These are phyloP conservation scores for Calonectria ilicicola DNA, from an alignment of 2,329 filamentous ascomycete species.

Conservation along the genomic window DNA sequence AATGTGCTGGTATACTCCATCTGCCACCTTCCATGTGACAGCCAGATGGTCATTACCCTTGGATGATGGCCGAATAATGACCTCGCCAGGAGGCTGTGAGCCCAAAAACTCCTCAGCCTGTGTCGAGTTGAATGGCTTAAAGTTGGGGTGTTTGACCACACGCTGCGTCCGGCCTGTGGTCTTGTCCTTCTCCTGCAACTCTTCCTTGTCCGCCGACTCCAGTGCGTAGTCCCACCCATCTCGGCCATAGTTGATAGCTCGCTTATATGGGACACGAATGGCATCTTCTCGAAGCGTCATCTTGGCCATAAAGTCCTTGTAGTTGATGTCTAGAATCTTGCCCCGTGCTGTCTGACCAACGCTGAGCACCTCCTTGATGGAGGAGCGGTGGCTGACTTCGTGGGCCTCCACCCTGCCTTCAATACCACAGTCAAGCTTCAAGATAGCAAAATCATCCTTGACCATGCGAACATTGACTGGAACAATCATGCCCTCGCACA, in stretches of 20 bases:
- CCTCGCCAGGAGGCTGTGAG: slow-evolving; percentile 86
- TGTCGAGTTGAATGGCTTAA: slow-evolving; percentile 90
- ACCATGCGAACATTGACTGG: slow-evolving; percentile 89
- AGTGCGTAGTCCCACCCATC: slow-evolving; percentile 89
- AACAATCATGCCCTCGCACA: slow-evolving; percentile 92
- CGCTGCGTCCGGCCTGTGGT: slow-evolving; percentile 87
- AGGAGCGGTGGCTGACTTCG: slow-evolving; percentile 81
- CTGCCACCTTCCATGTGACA: slow-evolving; percentile 97
- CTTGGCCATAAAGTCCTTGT: slow-evolving; percentile 85
- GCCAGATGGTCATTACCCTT: slow-evolving; percentile 96
- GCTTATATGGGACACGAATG: slow-evolving; percentile 78
- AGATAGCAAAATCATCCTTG: slow-evolving; percentile 93
- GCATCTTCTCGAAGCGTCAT: slow-evolving; percentile 87
- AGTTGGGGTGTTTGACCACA: slow-evolving; percentile 97
- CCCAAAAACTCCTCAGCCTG: slow-evolving; percentile 96
- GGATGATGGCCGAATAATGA: slow-evolving; percentile 94
- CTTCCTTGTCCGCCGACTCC: slow-evolving; percentile 85
- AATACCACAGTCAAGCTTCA: slow-evolving; percentile 92
- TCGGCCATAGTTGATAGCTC: slow-evolving; percentile 76
- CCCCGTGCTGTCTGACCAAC: slow-evolving; percentile 87
- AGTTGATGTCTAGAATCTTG: slow-evolving; percentile 89
- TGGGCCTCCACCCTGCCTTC: slow-evolving; percentile 88
- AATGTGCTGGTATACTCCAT: slow-evolving; percentile 97
- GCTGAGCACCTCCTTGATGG: slow-evolving; percentile 79
- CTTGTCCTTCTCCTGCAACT: slow-evolving; percentile 87